A percentile compares a stretch with the other conserved stretches of the same genome.
Conservation (phyloP, 768 basidiomycete species). For the Naganishia friedmannii region DNA sequence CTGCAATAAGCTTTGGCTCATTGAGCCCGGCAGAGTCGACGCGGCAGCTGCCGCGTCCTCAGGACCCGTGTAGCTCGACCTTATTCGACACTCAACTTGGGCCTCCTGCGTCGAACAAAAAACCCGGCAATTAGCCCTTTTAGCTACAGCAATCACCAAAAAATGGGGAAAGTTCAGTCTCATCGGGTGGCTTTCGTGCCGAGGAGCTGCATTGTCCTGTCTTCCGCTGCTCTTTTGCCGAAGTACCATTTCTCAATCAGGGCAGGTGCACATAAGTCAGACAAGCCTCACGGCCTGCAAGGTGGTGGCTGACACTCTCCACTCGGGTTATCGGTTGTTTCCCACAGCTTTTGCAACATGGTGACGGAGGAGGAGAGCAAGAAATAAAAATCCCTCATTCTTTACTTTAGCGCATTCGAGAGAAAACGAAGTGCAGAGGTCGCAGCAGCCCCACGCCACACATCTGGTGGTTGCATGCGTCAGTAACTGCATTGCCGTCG, state of each 20-base stretch:
- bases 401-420: not conserved
- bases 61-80: too few relatives aligned
- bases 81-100: too few relatives aligned
- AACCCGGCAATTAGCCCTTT: too few relatives aligned
- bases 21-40: not conserved
- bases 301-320: not conserved
- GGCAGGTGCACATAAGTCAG: not conserved
- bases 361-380: not conserved
- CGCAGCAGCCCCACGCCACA: not conserved
- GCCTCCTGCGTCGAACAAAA: too few relatives aligned
- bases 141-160: too few relatives aligned
- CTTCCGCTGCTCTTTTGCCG: too few relatives aligned
- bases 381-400: not conserved
- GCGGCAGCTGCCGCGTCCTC: too few relatives aligned
- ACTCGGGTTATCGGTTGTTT: slow-evolving; percentile 13
- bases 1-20: slow-evolving; percentile 3
- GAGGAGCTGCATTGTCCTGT: too few relatives aligned
- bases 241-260: not conserved
- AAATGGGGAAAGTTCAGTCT: too few relatives aligned
- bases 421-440: not conserved
- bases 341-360: not conserved
- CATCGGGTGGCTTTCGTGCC: too few relatives aligned
- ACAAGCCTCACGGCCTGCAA: not conserved
- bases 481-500: slow-evolving; percentile 16
- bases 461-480: slow-evolving; percentile 21